Conservation (phyloP, 495 filamentous ascomycete genomes). For the Penicillium arizonense region DNA sequence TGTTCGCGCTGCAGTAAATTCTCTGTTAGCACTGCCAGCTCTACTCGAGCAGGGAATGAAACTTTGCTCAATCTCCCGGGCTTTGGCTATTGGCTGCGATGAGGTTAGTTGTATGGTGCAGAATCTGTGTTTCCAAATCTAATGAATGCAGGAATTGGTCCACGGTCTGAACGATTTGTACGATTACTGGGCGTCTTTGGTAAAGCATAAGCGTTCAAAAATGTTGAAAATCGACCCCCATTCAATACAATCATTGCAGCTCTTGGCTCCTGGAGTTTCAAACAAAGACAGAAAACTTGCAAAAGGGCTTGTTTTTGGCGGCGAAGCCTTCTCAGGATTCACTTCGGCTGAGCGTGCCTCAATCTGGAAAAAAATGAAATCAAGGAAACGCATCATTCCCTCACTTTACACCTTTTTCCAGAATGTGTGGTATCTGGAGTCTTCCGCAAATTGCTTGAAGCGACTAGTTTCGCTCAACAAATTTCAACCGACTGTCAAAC, state of each 20-base stretch:
- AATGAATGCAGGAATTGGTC: no score
- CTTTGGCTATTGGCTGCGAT: constrained; percentile 16
- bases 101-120: neutral
- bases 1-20: constrained; percentile 11
- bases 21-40: constrained; percentile 5
- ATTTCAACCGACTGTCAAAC: constrained; percentile 15
- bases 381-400: constrained; percentile 18
- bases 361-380: constrained; percentile 21
- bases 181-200: constrained; percentile 15
- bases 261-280: constrained; percentile 13
- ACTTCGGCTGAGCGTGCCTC: constrained; percentile 13
- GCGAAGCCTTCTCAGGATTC: constrained; percentile 28
- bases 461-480: constrained; percentile 15
- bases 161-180: no score
- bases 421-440: constrained; percentile 30
- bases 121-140: no score
- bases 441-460: constrained; percentile 28
- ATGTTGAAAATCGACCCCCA: constrained; percentile 13
- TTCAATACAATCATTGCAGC: constrained; percentile 15
- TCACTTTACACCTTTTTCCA: constrained; percentile 34
- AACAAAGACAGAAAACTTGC: constrained; percentile 3
- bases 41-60: constrained; percentile 6
- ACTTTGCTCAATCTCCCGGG: constrained; percentile 8
- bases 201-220: constrained; percentile 5
- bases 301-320: constrained; percentile 5